These are phyloP conservation scores for Benincasa hispida DNA, from an alignment of 306 rosid species.

Conservation along the genomic window DNA sequence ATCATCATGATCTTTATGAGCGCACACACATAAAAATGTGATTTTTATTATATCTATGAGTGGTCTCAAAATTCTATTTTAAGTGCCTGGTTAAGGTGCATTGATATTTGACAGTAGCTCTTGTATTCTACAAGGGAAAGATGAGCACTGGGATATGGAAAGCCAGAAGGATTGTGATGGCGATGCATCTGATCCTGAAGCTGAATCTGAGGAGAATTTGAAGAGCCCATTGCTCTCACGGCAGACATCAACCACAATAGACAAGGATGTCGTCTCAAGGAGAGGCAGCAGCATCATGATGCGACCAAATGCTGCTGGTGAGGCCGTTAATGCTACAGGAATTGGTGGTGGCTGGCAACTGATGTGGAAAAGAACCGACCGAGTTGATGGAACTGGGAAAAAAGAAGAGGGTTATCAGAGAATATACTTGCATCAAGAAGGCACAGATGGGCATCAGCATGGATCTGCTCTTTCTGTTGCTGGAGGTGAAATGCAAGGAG, in stretches of 20 bases:
- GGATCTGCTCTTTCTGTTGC: slow-evolving; percentile 19
- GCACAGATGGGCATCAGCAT: slow-evolving; percentile 9
- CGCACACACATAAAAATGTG: neutral
- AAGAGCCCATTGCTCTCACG: slow-evolving; percentile 26
- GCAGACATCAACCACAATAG: slow-evolving; percentile 11
- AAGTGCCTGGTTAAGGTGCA: neutral
- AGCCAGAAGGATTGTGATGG: slow-evolving; percentile 14
- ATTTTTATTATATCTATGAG: neutral
- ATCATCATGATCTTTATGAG: neutral
- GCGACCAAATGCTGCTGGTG: slow-evolving; percentile 5
- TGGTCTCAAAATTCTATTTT: neutral
- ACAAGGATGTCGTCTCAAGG: slow-evolving; percentile 4
- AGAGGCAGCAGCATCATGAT: slow-evolving; percentile 5
- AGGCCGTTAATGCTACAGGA: slow-evolving; percentile 18
- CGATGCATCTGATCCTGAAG: slow-evolving; percentile 7
- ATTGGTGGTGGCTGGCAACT: slow-evolving; percentile 40
- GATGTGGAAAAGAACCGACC: slow-evolving; percentile 23
- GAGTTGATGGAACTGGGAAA: slow-evolving; percentile 17
- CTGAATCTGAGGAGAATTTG: slow-evolving; percentile 19
- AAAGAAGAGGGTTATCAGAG: slow-evolving; percentile 26
- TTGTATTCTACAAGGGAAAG: neutral
- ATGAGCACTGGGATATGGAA: slow-evolving; percentile 28
- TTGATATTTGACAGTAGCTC: neutral
- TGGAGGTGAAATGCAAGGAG: slow-evolving; percentile 12
- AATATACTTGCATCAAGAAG: slow-evolving; percentile 27